Evolutionary conservation across 352 stramenopile species (phyloP), one percentile per base, ranked within the genome.

Genomic region (Phytopythium sindhum): DNA sequence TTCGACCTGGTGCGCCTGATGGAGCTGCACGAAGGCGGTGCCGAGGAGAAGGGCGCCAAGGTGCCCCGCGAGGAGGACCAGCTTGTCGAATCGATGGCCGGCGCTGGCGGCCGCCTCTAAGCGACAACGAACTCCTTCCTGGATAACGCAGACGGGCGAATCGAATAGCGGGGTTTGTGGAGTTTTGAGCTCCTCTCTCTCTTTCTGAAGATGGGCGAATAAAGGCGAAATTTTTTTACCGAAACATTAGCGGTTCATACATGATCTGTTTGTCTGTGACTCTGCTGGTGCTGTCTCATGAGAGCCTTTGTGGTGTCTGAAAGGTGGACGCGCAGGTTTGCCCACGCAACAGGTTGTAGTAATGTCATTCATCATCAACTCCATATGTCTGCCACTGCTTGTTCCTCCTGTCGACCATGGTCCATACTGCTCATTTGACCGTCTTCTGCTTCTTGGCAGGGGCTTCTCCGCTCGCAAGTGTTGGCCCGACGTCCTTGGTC

Each of bases 1-100:
- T 99, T 99, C 76, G 98, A 99, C 90, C 79, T 99, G 45, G 96
- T 97, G 61, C 98, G 98, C 77, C 86, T 99, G 54, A 99, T 99
- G 98, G 98, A 99, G 78, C 97, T 99, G 76, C 98, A 99, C 87
- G 97, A 98, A 55, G 94, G 97, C 48, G 88, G 87, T 61, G 86
- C 82, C 63, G 92, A 97, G 64, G 93, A 97, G 72, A 96, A 95
- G 79, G 93, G 93, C 57, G 88, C 89, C 65, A 95, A 95, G 75
- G 83, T 98, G 33, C 86, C 89, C 62, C 88, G 89, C 59, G 75
- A 89, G 65, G 84, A 96, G 69, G 84, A 95, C 69, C 84, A 91
- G 76, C 73, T 93, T 54, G 89, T 97, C 41, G 81, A 96, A 76
- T 88, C 80, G 60, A 84, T 97, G 77, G 87, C 80, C 61, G 89